Conservation (phyloP, 192 early-diverging fungal species). For the Backusella macrospora region DNA sequence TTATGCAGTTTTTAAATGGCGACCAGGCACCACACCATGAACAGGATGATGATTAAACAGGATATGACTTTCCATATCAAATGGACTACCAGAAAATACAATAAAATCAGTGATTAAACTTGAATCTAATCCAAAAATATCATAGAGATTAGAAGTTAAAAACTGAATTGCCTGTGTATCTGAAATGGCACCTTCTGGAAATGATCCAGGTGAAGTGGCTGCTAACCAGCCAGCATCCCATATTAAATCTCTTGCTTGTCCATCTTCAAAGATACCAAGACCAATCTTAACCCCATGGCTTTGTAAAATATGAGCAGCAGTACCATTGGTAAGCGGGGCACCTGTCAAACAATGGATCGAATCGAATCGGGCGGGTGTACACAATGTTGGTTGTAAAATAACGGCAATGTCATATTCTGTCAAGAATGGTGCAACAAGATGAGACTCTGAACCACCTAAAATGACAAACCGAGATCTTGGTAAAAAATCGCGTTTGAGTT, state of each 20-base stretch:
- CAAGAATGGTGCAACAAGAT: conserved; percentile 60
- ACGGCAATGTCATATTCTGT: conserved; percentile 59
- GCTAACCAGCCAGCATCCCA: conserved; percentile 80
- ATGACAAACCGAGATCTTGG: conserved; percentile 51
- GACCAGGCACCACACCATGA: background rate
- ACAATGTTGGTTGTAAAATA: conserved; percentile 62
- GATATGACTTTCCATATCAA: conserved; percentile 56
- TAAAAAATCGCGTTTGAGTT: conserved; percentile 54
- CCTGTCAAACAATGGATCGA: conserved; percentile 63
- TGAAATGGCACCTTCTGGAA: conserved; percentile 37
- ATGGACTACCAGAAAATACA: conserved; percentile 62
- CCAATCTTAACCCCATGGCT: conserved; percentile 65
- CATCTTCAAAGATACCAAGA: conserved; percentile 52
- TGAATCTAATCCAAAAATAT: conserved; percentile 58
- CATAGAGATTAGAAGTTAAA: conserved; percentile 69
- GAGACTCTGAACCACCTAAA: conserved; percentile 67
- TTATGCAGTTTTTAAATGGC: background rate
- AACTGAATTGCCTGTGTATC: conserved; percentile 69
- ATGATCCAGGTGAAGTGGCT: conserved; percentile 35
- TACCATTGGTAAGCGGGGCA: conserved; percentile 50
- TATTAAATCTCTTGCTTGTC: conserved; percentile 60
- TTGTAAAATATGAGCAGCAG: conserved; percentile 58
- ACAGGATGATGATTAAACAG: conserved; percentile 15
- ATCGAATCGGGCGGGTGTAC: conserved; percentile 65
- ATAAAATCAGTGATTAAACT: conserved; percentile 46